phyloP scores from a whole-genome alignment of 2,329 filamentous ascomycete species.

The Microascus cirrosus region DNA sequence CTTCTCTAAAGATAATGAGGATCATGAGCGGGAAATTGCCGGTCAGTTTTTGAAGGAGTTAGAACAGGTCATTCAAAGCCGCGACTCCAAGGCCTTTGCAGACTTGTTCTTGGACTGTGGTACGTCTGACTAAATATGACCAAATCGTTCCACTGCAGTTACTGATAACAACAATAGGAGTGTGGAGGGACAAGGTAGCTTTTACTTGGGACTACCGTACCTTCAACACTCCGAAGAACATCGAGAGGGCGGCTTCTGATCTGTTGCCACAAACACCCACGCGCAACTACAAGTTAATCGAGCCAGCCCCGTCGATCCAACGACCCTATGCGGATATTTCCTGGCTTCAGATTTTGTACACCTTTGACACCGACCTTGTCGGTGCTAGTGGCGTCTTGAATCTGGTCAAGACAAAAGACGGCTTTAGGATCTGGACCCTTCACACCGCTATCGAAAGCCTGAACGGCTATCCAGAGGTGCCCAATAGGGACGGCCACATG shows the following conservation, averaged over 20 bases:
- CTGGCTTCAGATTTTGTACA: background rate
- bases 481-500: no score
- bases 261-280: constrained; percentile 17
- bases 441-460: no score
- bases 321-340: background rate
- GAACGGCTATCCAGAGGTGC: no score
- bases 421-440: no score
- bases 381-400: constrained; percentile 19
- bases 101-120: constrained; percentile 14
- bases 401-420: no score
- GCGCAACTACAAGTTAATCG: constrained; percentile 7
- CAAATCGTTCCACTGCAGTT: no score
- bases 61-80: no score
- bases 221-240: constrained; percentile 19
- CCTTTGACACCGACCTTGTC: constrained; percentile 13
- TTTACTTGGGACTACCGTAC: constrained; percentile 24
- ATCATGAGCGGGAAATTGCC: background rate
- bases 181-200: constrained; percentile 22
- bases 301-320: background rate
- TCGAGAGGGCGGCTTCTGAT: constrained; percentile 19
- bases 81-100: background rate
- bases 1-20: constrained; percentile 7
- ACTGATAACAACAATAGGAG: no score
- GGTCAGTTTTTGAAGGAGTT: background rate
- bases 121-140: no score